Evolutionary conservation across 2,329 filamentous ascomycete species (phyloP).

Genomic region (Emmonsiellopsis sp.): DNA sequence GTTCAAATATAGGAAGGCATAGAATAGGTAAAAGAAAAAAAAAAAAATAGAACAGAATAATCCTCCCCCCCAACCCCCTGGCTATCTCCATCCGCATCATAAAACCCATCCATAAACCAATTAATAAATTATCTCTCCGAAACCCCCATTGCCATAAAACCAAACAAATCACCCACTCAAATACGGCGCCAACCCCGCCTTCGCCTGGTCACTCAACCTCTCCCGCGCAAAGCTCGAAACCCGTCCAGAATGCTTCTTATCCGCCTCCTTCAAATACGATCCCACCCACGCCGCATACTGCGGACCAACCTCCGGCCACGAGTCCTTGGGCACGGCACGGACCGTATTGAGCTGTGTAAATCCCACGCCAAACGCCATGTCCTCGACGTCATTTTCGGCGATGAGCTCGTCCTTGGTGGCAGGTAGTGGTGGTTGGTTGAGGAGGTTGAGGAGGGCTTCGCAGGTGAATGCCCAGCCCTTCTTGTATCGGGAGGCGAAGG

Average conservation of each 20-base stretch:
- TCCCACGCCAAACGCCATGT: constrained; percentile 87
- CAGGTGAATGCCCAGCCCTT: constrained; percentile 91
- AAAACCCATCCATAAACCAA: neutral
- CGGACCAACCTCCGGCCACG: constrained; percentile 75
- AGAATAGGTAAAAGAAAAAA: neutral
- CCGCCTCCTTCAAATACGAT: constrained; percentile 66
- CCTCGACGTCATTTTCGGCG: constrained; percentile 83
- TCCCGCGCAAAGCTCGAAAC: constrained; percentile 64
- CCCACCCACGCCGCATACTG: constrained; percentile 78
- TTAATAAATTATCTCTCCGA: neutral
- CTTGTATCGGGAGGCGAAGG: constrained; percentile 71
- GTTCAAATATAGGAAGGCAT: too few species aligned
- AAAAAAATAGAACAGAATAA: neutral
- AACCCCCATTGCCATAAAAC: neutral
- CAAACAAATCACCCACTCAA: constrained; percentile 23
- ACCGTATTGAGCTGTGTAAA: constrained; percentile 93
- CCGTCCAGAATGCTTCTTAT: constrained; percentile 61
- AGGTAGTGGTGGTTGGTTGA: constrained; percentile 76
- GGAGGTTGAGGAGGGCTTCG: constrained; percentile 76
- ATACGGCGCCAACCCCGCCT: constrained; percentile 40
- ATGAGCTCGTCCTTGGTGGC: constrained; percentile 66
- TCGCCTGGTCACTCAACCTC: constrained; percentile 56
- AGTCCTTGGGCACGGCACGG: constrained; percentile 63
- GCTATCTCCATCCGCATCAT: neutral
- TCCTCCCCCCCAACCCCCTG: neutral